Conservation (phyloP, 2,329 filamentous ascomycete genomes). For the Chlorencoelia australis region DNA sequence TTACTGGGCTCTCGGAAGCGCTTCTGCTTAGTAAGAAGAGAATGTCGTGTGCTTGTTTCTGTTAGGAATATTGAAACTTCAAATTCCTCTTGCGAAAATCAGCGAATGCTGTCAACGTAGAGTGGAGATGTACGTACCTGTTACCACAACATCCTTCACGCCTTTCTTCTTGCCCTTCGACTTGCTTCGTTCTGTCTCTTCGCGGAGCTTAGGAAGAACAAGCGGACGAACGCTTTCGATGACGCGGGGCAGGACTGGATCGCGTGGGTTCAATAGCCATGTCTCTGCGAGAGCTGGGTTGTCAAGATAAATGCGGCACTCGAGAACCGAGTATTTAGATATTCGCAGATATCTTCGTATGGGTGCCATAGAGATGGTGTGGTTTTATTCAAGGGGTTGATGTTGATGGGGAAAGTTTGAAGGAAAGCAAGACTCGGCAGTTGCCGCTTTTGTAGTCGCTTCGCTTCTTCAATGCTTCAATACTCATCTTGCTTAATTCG, state of each 20-base stretch:
- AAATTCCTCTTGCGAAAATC: constrained; percentile 63
- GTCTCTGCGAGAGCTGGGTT: constrained; percentile 72
- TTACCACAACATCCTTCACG: constrained; percentile 78
- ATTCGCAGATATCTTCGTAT: constrained; percentile 85
- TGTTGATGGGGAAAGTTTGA: neutral
- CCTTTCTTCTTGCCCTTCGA: constrained; percentile 46
- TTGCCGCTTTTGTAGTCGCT: too few species aligned
- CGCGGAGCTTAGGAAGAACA: constrained; percentile 81
- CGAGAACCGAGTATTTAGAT: constrained; percentile 87
- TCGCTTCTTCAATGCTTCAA: too few species aligned
- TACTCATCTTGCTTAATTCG: too few species aligned
- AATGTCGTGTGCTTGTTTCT: constrained; percentile 75
- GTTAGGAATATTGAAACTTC: constrained; percentile 92
- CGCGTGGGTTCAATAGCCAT: constrained; percentile 71
- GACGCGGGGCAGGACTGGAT: constrained; percentile 70
- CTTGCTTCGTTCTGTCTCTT: constrained; percentile 64
- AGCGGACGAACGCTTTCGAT: constrained; percentile 77
- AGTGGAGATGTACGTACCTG: constrained; percentile 43
- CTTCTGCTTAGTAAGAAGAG: constrained; percentile 78
- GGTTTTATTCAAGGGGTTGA: neutral
- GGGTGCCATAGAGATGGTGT: constrained; percentile 56
- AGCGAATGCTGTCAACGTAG: constrained; percentile 7
- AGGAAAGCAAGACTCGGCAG: too few species aligned
- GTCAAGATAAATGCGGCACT: constrained; percentile 92
- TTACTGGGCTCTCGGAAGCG: constrained; percentile 53